phyloP scores from a whole-genome alignment of 495 filamentous ascomycete species.

The Chaetomium fimeti region DNA sequence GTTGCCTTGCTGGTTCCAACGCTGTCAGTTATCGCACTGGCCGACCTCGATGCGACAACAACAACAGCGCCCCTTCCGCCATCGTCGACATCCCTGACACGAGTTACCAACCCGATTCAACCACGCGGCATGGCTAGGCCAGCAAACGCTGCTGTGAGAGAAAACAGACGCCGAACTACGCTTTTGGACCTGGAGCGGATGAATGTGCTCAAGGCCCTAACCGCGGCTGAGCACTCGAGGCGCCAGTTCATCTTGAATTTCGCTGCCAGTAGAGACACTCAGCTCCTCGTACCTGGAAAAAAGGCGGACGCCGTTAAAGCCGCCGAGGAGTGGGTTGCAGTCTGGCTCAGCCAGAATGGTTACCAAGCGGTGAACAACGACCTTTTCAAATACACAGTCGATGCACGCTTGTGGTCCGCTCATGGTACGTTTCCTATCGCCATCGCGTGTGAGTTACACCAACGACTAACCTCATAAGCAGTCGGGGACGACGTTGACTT shows the following conservation, averaged over 20 bases:
- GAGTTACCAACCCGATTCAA: background rate
- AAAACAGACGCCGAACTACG: constrained; percentile 28
- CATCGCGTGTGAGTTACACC: background rate
- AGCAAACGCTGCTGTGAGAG: constrained; percentile 34
- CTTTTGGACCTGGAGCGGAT: constrained; percentile 31
- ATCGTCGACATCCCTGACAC: constrained; percentile 25
- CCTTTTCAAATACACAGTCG: constrained; percentile 36
- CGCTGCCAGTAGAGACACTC: constrained; percentile 32
- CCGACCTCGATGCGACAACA: constrained; percentile 25
- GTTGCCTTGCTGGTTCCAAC: background rate
- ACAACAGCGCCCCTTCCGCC: constrained; percentile 21
- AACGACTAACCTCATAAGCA: constrained; percentile 17
- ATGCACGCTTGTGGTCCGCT: constrained; percentile 29
- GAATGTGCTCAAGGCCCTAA: constrained; percentile 35
- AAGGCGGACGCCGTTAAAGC: constrained; percentile 35
- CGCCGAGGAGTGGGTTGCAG: constrained; percentile 34
- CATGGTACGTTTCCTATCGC: constrained; percentile 26
- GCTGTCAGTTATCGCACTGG: background rate
- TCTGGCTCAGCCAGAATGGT: constrained; percentile 29
- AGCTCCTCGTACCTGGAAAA: constrained; percentile 36
- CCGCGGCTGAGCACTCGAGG: constrained; percentile 36
- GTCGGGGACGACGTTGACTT: constrained; percentile 32
- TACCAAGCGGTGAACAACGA: constrained; percentile 29
- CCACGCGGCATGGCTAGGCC: constrained; percentile 24
- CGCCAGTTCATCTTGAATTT: constrained; percentile 39